These are phyloP conservation scores for Pseudocercospora macadamiae DNA, from an alignment of 2,329 filamentous ascomycete genomes.

Conservation along the genomic window DNA sequence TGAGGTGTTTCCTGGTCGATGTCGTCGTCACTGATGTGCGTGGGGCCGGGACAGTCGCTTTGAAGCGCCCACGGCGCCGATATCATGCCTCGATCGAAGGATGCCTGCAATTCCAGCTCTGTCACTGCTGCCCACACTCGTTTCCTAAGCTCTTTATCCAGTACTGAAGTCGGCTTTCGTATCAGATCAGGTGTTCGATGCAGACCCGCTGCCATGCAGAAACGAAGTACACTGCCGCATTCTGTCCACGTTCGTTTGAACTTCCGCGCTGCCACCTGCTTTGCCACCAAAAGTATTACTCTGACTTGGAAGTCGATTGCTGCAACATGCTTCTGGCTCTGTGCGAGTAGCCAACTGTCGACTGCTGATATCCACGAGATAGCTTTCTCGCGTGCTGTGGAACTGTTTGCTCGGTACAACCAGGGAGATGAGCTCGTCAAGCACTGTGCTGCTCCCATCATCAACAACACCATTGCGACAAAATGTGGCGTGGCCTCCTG, in stretches of 20 bases:
- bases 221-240: constrained; percentile 54
- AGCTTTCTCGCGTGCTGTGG: constrained; percentile 44
- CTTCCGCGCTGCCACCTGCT: constrained; percentile 55
- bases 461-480: constrained; percentile 45
- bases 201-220: constrained; percentile 57
- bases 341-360: constrained; percentile 47
- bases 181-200: constrained; percentile 53
- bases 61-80: constrained; percentile 46
- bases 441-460: constrained; percentile 45
- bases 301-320: constrained; percentile 55
- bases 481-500: constrained; percentile 36
- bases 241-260: constrained; percentile 58
- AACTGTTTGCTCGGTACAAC: constrained; percentile 49
- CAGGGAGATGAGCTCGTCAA: constrained; percentile 34
- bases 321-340: constrained; percentile 58
- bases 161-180: constrained; percentile 42
- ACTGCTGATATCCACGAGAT: constrained; percentile 43
- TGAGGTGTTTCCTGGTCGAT: constrained; percentile 37
- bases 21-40: constrained; percentile 56
- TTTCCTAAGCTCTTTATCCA: constrained; percentile 58
- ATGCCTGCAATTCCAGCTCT: constrained; percentile 60
- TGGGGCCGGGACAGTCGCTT: constrained; percentile 54
- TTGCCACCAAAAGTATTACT: constrained; percentile 55
- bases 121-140: constrained; percentile 61
- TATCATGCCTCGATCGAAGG: constrained; percentile 59